Conservation (phyloP, 2,329 filamentous ascomycete genomes). For the Blastomyces emzantsi region DNA sequence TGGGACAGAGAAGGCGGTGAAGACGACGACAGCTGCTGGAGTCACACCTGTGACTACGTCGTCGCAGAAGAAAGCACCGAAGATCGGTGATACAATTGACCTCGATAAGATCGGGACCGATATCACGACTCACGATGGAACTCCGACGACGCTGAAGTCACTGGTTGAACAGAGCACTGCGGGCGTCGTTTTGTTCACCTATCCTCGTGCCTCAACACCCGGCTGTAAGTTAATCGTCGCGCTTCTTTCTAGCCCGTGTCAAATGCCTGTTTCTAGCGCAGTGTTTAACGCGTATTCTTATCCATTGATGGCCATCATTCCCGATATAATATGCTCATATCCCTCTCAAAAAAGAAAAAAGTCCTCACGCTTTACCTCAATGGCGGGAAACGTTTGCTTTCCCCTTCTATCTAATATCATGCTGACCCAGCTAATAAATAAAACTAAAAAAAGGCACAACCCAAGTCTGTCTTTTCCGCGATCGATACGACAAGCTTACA, state of each 20-base stretch:
- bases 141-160: slow-evolving; percentile 66
- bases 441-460: slow-evolving; percentile 61
- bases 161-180: slow-evolving; percentile 74
- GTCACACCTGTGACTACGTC: slow-evolving; percentile 13
- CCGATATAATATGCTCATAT: slow-evolving; percentile 3
- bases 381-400: neutral
- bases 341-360: neutral
- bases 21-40: slow-evolving; percentile 17
- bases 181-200: slow-evolving; percentile 89
- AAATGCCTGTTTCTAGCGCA: neutral
- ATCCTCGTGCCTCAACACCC: slow-evolving; percentile 87
- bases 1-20: slow-evolving; percentile 24
- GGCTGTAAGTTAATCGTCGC: slow-evolving; percentile 60
- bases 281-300: no score
- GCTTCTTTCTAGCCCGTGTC: neutral
- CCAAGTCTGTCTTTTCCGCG: slow-evolving; percentile 89
- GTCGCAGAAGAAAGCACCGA: slow-evolving; percentile 10
- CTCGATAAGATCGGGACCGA: slow-evolving; percentile 54
- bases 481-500: slow-evolving; percentile 67
- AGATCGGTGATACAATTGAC: slow-evolving; percentile 42
- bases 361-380: neutral
- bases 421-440: slow-evolving; percentile 3
- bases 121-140: slow-evolving; percentile 76
- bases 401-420: neutral
- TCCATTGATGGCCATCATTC: slow-evolving; percentile 4